Conservation (phyloP, 2,329 filamentous ascomycete genomes). For the Cladophialophora bantiana region DNA sequence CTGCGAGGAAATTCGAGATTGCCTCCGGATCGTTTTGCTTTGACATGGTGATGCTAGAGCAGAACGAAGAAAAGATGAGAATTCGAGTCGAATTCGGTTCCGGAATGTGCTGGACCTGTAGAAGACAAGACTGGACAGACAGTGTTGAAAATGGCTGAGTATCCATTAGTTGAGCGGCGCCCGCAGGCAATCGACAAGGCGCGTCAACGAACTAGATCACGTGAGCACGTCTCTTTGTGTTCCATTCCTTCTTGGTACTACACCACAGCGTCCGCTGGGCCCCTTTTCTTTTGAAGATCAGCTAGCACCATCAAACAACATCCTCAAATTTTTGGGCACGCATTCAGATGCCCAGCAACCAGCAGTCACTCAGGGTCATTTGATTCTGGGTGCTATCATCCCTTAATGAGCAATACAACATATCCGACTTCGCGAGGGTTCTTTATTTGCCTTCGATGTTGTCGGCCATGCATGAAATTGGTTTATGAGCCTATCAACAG, state of each 20-base stretch:
- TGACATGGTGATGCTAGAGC: conserved; percentile 2
- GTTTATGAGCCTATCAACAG: neutral
- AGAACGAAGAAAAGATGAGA: neutral
- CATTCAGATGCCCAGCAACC: too few relatives aligned
- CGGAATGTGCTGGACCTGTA: neutral
- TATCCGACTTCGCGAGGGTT: neutral
- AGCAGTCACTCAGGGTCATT: neutral
- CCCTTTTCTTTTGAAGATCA: neutral
- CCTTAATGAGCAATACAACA: neutral
- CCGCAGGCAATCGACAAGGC: conserved; percentile 4
- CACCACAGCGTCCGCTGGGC: neutral
- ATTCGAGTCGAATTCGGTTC: neutral
- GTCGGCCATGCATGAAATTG: neutral
- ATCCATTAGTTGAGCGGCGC: neutral
- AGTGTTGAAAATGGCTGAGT: neutral
- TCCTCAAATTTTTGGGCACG: neutral
- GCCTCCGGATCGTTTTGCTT: conserved; percentile 44
- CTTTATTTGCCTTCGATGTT: neutral
- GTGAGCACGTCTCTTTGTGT: neutral
- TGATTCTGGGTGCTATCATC: neutral
- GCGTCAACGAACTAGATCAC: neutral
- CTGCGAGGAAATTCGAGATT: conserved; percentile 88
- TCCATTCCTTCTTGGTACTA: too few relatives aligned
- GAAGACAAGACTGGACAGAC: neutral
- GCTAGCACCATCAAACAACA: neutral